Evolutionary conservation across 768 basidiomycete genomes (phyloP).

Genomic region (Kwoniella newhampshirensis): DNA sequence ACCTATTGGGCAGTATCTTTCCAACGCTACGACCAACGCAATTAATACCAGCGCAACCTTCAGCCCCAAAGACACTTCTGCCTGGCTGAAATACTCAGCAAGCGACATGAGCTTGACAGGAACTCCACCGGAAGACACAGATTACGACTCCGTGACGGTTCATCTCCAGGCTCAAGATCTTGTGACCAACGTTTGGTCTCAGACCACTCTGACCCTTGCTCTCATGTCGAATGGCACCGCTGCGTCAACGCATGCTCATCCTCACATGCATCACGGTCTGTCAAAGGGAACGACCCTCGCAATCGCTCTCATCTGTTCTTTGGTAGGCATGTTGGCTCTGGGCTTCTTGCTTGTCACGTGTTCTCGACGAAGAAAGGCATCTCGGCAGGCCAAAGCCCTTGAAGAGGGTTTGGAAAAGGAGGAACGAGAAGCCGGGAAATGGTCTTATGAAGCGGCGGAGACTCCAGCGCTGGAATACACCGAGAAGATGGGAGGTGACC

Average conservation of each 20-base stretch:
- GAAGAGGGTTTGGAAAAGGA: background rate
- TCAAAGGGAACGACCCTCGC: slow-evolving; percentile 10
- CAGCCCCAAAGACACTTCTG: slow-evolving; percentile 57
- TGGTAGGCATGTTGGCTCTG: slow-evolving; percentile 6
- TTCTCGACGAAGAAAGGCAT: background rate
- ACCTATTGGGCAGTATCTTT: slow-evolving; percentile 60
- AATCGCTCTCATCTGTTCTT: slow-evolving; percentile 10
- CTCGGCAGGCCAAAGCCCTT: background rate
- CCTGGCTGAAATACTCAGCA: slow-evolving; percentile 60
- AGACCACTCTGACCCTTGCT: slow-evolving; percentile 16
- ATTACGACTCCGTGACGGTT: slow-evolving; percentile 29
- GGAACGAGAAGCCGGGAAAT: slow-evolving; percentile 8
- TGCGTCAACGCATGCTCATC: background rate
- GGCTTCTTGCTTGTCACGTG: slow-evolving; percentile 6
- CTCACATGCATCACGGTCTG: slow-evolving; percentile 12
- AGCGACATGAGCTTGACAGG: slow-evolving; percentile 60
- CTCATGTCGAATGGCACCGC: slow-evolving; percentile 19
- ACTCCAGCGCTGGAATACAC: slow-evolving; percentile 25
- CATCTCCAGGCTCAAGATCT: slow-evolving; percentile 21
- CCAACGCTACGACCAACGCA: slow-evolving; percentile 57
- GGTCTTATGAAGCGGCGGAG: slow-evolving; percentile 23
- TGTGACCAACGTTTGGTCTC: slow-evolving; percentile 31
- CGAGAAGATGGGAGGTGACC: slow-evolving; percentile 29
- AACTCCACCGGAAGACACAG: slow-evolving; percentile 56
- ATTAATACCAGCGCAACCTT: slow-evolving; percentile 57